Evolutionary conservation across 495 filamentous ascomycete genomes (phyloP).

Genomic region (Tricharina praecox): DNA sequence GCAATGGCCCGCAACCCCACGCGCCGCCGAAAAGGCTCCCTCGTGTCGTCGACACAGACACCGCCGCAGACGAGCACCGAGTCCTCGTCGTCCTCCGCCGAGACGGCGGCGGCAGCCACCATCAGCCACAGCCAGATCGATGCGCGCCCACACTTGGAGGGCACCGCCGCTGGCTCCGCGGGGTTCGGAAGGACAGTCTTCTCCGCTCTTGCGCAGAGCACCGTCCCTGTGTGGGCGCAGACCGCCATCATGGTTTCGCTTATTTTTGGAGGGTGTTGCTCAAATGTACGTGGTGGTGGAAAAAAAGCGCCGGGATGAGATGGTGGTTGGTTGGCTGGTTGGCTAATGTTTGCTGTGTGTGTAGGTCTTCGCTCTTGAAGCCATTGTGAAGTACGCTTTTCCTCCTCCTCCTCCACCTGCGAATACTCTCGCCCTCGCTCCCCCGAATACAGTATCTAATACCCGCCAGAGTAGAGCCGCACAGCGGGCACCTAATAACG

Average conservation of each 20-base stretch:
- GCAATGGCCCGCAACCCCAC: background rate
- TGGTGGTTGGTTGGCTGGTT: too few species aligned
- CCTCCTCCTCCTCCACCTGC: too few species aligned
- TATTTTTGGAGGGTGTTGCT: constrained; percentile 95
- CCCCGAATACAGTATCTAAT: too few species aligned
- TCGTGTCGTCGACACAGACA: background rate
- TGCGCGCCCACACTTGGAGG: constrained; percentile 24
- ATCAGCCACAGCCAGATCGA: constrained; percentile 24
- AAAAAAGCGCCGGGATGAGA: too few species aligned
- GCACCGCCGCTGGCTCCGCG: background rate
- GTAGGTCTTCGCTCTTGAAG: constrained; percentile 92
- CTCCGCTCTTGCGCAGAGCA: constrained; percentile 32
- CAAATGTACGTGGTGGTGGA: too few species aligned
- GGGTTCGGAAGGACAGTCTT: constrained; percentile 16
- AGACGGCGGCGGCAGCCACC: background rate
- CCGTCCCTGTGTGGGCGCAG: constrained; percentile 50
- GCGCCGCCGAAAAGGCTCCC: background rate
- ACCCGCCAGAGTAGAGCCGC: constrained; percentile 39
- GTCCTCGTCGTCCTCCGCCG: background rate
- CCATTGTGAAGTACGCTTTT: constrained; percentile 62
- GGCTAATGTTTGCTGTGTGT: constrained; percentile 96
- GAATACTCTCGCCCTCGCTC: background rate
- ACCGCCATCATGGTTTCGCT: constrained; percentile 58
- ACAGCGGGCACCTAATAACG: constrained; percentile 66
- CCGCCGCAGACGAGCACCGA: background rate